Evolutionary conservation across 176 grass and related monocot species (phyloP), one percentile per base, ranked within the genome.

Genomic region (Oryza officinalis): DNA sequence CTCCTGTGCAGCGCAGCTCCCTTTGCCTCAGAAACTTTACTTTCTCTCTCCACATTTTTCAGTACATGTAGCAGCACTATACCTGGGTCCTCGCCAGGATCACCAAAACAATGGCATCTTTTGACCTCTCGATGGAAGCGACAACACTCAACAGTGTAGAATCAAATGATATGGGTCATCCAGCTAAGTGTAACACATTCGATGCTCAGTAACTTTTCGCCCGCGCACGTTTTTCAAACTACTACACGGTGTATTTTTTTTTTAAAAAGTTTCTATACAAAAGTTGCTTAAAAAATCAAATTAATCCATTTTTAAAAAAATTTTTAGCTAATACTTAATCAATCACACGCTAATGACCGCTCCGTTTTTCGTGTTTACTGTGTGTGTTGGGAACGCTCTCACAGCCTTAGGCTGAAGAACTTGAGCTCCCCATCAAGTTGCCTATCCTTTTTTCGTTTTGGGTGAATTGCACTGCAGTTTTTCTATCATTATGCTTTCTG

Each of bases 391-490:
- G n/a, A n/a, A n/a, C n/a, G n/a, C n/a, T n/a, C n/a, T n/a, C n/a
- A n/a, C n/a, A n/a, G n/a, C n/a, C n/a, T n/a, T n/a, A n/a, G n/a
- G n/a, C 50, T 71, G 18, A 30, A 26, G 66, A 38, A 57, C 52
- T 57, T 57, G 52, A 57, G 7, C 44, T 85, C 65, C 8, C 26
- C 11, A 10, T 20, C 44, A 63, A 25, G 64, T 33, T 71, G 37
- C 52, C 52, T 65, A 31, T 18, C 68, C 81, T 30, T 40, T 40
- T 65, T 77, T 72, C 38, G 25, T 30, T 40, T 65, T 77, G 77
- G 52, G 41, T 81, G 65, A 77, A 85, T 72, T 85, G 83, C 77
- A 85, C 65, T 81, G 25, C 71, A 81, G 14, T 89, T 82, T 71
- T 37, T 6, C 17, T 4, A 17, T 28, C 23, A 18, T 8, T 30